Conservation (phyloP, 108 stramenopile genomes). For the Pinguiococcus pyrenoidosus region DNA sequence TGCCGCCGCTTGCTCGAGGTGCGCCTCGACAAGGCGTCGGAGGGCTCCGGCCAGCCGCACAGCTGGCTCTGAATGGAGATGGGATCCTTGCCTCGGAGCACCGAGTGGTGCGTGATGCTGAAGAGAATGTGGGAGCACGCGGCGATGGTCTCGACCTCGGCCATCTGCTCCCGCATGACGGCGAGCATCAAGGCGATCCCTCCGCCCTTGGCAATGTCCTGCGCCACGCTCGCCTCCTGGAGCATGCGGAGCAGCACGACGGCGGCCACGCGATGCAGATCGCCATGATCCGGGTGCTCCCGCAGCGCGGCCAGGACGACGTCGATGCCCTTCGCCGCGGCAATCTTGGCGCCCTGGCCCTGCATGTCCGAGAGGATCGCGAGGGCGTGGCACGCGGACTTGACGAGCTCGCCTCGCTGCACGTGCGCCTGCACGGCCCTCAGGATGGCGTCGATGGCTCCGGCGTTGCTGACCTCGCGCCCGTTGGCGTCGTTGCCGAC, state of each 20-base stretch:
- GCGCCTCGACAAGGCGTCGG: too few species aligned
- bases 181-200: slow-evolving; percentile 30
- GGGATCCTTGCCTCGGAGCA: slow-evolving; percentile 3
- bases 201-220: slow-evolving; percentile 24
- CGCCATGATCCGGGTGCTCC: background rate
- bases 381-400: slow-evolving; percentile 40
- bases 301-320: slow-evolving; percentile 18
- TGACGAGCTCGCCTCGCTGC: slow-evolving; percentile 21
- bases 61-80: slow-evolving; percentile 2
- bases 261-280: slow-evolving; percentile 40
- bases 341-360: slow-evolving; percentile 36
- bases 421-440: slow-evolving; percentile 13
- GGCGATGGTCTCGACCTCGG: slow-evolving; percentile 37
- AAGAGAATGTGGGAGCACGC: slow-evolving; percentile 37
- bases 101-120: slow-evolving; percentile 32
- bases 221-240: slow-evolving; percentile 35
- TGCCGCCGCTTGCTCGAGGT: too few species aligned
- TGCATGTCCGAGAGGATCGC: slow-evolving; percentile 40
- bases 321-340: slow-evolving; percentile 35
- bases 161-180: slow-evolving; percentile 24
- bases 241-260: slow-evolving; percentile 41
- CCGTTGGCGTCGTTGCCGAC: slow-evolving; percentile 36
- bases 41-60: background rate
- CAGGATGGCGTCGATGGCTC: slow-evolving; percentile 18
- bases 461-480: slow-evolving; percentile 16